Percentiles rank a stretch among this genome's conserved stretches.
Evolutionary conservation across 2,329 filamentous ascomycete genomes (phyloP).

Genomic region (Aureobasidium sp.): DNA sequence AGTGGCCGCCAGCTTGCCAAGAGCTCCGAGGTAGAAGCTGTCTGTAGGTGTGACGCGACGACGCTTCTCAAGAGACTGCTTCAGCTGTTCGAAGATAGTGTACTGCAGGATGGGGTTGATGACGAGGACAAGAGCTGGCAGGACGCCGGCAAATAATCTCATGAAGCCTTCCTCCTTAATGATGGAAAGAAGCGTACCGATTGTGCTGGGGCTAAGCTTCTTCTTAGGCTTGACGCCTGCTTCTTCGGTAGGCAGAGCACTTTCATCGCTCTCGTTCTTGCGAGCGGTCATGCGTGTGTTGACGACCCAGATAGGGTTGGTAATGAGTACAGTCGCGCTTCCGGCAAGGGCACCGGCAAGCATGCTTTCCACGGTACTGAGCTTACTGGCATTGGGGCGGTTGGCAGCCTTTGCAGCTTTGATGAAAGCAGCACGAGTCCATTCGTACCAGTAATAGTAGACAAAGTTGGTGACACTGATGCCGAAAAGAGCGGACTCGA

Average conservation of each 20-base stretch:
- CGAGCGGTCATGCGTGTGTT: conserved; percentile 97
- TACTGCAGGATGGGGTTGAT: conserved; percentile 99
- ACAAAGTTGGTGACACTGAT: conserved; percentile 99
- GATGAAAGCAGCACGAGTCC: conserved; percentile 63
- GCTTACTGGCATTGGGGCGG: conserved; percentile 36
- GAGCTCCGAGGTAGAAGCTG: conserved; percentile 82
- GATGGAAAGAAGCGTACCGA: conserved; percentile 73
- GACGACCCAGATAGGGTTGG: conserved; percentile 98
- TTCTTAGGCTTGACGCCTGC: conserved; percentile 27
- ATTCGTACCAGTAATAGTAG: conserved; percentile 99
- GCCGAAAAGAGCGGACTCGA: conserved; percentile 91
- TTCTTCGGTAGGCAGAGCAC: conserved; percentile 28
- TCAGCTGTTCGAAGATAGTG: conserved; percentile 97
- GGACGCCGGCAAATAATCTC: conserved; percentile 84
- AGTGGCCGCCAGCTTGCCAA: conserved; percentile 92
- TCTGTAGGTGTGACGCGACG: conserved; percentile 73
- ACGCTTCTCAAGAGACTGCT: conserved; percentile 76
- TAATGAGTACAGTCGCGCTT: conserved; percentile 87
- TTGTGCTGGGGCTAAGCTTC: conserved; percentile 60
- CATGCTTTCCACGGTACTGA: conserved; percentile 91
- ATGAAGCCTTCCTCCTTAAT: conserved; percentile 75
- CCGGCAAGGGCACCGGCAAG: conserved; percentile 90
- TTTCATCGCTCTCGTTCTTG: conserved; percentile 50
- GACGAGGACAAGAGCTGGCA: conserved; percentile 87
- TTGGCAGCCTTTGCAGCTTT: conserved; percentile 27